phyloP scores from a whole-genome alignment of 345 rosid genomes.

The Eucalyptus pauciflora region DNA sequence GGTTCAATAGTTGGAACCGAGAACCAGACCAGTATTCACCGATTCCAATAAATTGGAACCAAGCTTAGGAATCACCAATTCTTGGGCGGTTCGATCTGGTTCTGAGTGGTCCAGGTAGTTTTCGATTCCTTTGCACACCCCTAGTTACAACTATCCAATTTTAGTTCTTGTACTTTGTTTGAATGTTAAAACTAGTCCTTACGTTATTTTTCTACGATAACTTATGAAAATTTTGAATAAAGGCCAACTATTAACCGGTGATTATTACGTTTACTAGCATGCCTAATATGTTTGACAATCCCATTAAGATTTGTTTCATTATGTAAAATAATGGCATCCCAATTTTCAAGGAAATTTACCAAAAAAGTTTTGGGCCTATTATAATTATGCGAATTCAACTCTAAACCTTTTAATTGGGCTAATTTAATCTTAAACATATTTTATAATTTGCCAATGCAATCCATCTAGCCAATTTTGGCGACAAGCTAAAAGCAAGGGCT shows the following conservation, averaged over 20 bases:
- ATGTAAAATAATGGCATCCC: background rate
- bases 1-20: no score
- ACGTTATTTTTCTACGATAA: background rate
- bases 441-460: no score
- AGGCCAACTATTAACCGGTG: background rate
- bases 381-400: no score
- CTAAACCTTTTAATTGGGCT: no score
- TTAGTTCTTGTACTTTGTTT: background rate
- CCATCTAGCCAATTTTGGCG: background rate
- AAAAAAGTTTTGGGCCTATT: no score
- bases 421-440: no score
- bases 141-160: background rate
- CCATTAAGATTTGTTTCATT: background rate
- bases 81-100: no score
- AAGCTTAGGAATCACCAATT: no score
- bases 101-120: no score
- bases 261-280: background rate
- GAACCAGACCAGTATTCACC: no score
- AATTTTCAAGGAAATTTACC: background rate
- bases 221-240: background rate
- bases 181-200: background rate
- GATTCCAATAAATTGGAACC: no score
- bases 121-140: no score
- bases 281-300: background rate
- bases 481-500: background rate